phyloP scores from a whole-genome alignment of 257 asterid genomes.

The Mentha longifolia region DNA sequence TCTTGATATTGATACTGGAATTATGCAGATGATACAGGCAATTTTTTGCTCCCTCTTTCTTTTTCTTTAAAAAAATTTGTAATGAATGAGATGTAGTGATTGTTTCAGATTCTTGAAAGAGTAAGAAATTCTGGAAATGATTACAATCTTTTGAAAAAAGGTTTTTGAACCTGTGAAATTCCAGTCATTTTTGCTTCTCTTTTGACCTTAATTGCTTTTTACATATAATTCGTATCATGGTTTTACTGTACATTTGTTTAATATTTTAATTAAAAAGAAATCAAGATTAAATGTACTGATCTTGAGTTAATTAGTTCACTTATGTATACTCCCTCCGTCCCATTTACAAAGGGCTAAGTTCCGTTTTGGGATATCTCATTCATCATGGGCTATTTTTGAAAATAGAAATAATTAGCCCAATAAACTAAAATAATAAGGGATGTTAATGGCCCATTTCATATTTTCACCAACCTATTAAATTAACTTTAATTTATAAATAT shows the following conservation, averaged over 20 bases:
- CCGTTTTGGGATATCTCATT: too few species aligned
- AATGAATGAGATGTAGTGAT: neutral
- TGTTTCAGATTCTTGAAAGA: slow-evolving; percentile 1
- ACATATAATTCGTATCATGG: neutral
- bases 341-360: too few species aligned
- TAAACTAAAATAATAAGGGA: too few species aligned
- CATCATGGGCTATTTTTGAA: too few species aligned
- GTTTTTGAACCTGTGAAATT: neutral
- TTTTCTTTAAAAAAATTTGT: neutral
- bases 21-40: neutral
- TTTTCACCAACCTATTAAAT: too few species aligned
- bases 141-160: neutral
- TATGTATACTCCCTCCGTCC: too few species aligned
- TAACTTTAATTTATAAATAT: too few species aligned
- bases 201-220: neutral
- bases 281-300: too few species aligned
- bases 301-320: too few species aligned
- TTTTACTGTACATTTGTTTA: neutral
- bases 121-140: neutral
- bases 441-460: too few species aligned
- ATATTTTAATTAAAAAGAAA: too few species aligned
- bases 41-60: neutral
- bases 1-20: slow-evolving; percentile 7
- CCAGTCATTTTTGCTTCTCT: neutral
- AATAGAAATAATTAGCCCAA: too few species aligned